Evolutionary conservation across 2,329 filamentous ascomycete species (phyloP).

Genomic region (Tolypocladium ophioglossoides): DNA sequence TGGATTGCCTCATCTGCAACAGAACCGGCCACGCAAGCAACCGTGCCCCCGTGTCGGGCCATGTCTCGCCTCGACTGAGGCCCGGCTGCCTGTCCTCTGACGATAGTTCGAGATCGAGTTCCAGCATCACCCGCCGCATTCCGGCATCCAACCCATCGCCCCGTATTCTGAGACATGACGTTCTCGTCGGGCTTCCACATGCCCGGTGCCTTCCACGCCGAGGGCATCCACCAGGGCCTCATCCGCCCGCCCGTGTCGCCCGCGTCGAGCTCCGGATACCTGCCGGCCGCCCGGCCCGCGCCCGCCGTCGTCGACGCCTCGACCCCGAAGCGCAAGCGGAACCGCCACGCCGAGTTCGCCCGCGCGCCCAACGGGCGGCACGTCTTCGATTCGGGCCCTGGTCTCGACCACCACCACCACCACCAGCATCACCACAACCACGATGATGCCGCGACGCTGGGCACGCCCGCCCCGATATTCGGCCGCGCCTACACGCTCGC

Average conservation of each 20-base stretch:
- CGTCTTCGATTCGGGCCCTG: neutral
- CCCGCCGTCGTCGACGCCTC: constrained; percentile 8
- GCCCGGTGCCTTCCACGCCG: constrained; percentile 23
- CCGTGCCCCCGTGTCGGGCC: neutral
- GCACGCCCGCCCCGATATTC: constrained; percentile 24
- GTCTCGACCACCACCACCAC: constrained; percentile 2
- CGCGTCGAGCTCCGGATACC: constrained; percentile 26
- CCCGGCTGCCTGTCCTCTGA: neutral
- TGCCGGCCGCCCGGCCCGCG: constrained; percentile 16
- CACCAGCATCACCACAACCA: constrained; percentile 8
- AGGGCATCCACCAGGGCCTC: constrained; percentile 32
- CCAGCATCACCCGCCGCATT: neutral
- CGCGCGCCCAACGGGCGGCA: neutral
- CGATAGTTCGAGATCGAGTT: neutral
- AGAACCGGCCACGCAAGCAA: neutral
- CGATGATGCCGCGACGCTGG: constrained; percentile 44
- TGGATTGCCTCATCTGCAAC: neutral
- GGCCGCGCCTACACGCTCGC: constrained; percentile 34
- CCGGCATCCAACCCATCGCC: neutral
- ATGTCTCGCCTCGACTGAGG: neutral
- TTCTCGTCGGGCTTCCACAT: constrained; percentile 22
- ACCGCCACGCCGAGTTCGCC: constrained; percentile 13
- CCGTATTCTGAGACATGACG: constrained; percentile 9
- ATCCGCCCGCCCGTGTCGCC: constrained; percentile 36
- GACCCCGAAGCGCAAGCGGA: constrained; percentile 35